Evolutionary conservation across 2,329 filamentous ascomycete species (phyloP), one percentile per base, ranked within the genome.

Genomic region (Aspergillus unguis): DNA sequence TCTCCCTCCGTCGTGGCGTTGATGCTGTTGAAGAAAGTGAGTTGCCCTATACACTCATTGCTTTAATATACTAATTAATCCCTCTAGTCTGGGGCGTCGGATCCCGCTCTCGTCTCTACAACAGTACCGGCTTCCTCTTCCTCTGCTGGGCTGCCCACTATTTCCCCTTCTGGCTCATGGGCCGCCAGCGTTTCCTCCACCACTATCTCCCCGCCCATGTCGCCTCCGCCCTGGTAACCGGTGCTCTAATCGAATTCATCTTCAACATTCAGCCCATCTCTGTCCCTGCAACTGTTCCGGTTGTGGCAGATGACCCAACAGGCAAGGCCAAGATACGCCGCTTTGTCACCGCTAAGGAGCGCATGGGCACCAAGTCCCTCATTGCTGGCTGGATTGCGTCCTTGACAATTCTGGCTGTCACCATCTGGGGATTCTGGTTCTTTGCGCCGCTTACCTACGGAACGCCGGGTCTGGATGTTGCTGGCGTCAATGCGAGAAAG

Each of bases 101-200:
- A 60, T 91, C 94, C 29, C 92, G 94, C 60, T 92, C 89, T 26
- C 91, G 92, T 58, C 82, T 99, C 45, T 99, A 99, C 77, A 97
- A 97, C 80, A 96, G 91, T 50, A 97, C 94, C 0, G 94, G 94
- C 26, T 99, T 99, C 83, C 95, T 99, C 79, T 97, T 96, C 84
- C 83, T 99, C 52, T 90, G 91, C 51, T 99, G 94, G 94, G 91
- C 90, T 10, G 92, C 91, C 2, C 94, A 99, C 72, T 99, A 96
- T 78, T 85, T 96, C 72, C 92, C 92, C 48, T 99, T 99, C 80
- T 99, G 85, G 77, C 84, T 96, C 58, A 99, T 99, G 92, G 92
- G 92, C 52, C 91, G 92, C 64, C 92, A 99, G 72, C 85, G 96
- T 59, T 99, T 99, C 85, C 75, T 99, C 62, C 94, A 99, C 73